Base-by-base conservation (phyloP, 2,329 filamentous ascomycete genomes). In the Exophiala viscosa region DNA sequence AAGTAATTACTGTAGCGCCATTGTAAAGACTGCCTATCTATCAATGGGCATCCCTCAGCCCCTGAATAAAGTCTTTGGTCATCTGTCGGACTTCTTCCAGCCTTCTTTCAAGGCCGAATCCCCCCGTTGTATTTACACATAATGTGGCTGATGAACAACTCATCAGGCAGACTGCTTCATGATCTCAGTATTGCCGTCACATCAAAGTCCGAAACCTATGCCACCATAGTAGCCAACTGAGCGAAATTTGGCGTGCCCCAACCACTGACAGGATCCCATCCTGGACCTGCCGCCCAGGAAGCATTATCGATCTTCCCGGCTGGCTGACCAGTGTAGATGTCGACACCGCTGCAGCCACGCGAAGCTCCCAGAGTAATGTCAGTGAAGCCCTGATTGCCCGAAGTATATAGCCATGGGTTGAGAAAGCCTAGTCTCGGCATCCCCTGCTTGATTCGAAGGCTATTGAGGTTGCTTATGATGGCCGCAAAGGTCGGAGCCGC, bases 401-500 rank as follows among this genome's bases (percentile, higher is more conserved):
- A 56, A 18, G 66, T 67, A 61, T 84, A 85, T 13, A 85, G 67
- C 77, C 79, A 82, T 1, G 82, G 81, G 64, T 85, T 85, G 20
- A 85, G 66, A 62, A 83, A 85, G 1, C 82, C 82, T 61, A 85
- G 67, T 0, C 71, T 63, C 5, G 76, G 65, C 63, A 76, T 76
- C 1, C 80, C 79, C n/a, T 71, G 70, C 13, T 76, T 70, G 43
- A 86, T 67, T 31, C 83, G 74, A 17, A 80, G 77, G 54, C 84
- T 81, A 63, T 88, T 88, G 45, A 89, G 67, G 34, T 87, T 74
- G 1, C 80, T 76, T 44, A 89, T 70, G 57, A 89, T 76, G 11
- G 77, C 77, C 0, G 84, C 83, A 45, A 85, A 78, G 0, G 83
- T 72, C 0, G 86, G 86, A 0, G 81, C 71, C 2, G 85, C 78